Evolutionary conservation across 2,329 filamentous ascomycete genomes (phyloP).

Genomic region (Aspergillus viridinutans): DNA sequence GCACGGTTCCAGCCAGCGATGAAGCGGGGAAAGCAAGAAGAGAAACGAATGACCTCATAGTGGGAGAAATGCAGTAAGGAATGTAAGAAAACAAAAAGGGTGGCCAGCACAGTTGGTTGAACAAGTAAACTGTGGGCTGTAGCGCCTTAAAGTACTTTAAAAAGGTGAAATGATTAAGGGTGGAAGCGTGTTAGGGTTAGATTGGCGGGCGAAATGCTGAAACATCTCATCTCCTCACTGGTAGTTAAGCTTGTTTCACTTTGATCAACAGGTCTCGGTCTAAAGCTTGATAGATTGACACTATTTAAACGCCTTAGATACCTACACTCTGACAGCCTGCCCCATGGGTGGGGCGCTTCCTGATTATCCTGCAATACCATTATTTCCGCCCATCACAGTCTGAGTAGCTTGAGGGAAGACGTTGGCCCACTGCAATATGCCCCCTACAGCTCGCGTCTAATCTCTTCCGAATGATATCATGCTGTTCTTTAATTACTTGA

Average conservation of each 20-base stretch:
- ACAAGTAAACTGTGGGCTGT: background rate
- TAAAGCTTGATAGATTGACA: background rate
- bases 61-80: background rate
- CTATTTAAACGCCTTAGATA: background rate
- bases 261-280: background rate
- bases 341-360: background rate
- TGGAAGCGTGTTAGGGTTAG: background rate
- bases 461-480: too few species aligned
- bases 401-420: background rate
- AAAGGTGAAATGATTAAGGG: background rate
- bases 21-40: slow-evolving; percentile 6
- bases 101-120: background rate
- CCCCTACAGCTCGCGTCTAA: too few species aligned
- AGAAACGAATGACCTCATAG: slow-evolving; percentile 10
- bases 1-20: slow-evolving; percentile 17
- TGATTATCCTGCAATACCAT: background rate
- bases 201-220: slow-evolving; percentile 2
- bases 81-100: background rate
- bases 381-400: background rate
- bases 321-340: background rate
- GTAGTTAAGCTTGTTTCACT: slow-evolving; percentile 1
- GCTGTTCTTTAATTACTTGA: too few species aligned
- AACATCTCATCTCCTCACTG: background rate
- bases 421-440: background rate
- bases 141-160: background rate